These are phyloP conservation scores for Xylariaceae sp. DNA, from an alignment of 2,329 filamentous ascomycete species.

Conservation along the genomic window DNA sequence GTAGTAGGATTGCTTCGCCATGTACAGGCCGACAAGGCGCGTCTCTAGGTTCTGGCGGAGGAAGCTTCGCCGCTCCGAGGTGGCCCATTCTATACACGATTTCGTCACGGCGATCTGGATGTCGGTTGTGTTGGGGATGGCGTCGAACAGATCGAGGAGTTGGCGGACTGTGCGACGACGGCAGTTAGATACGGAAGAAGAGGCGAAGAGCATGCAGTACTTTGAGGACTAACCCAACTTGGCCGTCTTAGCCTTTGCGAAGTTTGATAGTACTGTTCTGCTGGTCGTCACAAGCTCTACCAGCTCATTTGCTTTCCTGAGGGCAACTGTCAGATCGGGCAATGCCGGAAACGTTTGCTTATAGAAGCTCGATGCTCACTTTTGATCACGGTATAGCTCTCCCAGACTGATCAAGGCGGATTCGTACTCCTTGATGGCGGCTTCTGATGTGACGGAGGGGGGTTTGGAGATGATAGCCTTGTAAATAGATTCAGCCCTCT, in stretches of 20 bases:
- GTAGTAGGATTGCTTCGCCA: conserved; percentile 96
- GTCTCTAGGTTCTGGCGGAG: conserved; percentile 97
- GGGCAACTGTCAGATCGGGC: conserved; percentile 23
- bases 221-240: conserved; percentile 80
- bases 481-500: conserved; percentile 81
- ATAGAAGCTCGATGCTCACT: conserved; percentile 52
- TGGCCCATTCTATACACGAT: conserved; percentile 99
- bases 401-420: conserved; percentile 80
- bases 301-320: conserved; percentile 74
- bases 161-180: conserved; percentile 71
- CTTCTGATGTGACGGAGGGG: conserved; percentile 75
- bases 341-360: background rate
- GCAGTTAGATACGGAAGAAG: conserved; percentile 4
- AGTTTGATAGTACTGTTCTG: conserved; percentile 85
- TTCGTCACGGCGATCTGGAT: conserved; percentile 93
- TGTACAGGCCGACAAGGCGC: conserved; percentile 86
- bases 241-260: conserved; percentile 97
- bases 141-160: conserved; percentile 89
- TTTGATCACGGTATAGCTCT: conserved; percentile 86
- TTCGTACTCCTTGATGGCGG: conserved; percentile 87
- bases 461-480: conserved; percentile 83
- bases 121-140: conserved; percentile 91
- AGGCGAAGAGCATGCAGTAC: background rate
- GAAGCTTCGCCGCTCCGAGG: conserved; percentile 89
- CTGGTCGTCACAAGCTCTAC: conserved; percentile 87